Conservation (phyloP, 1,284 basidiomycete species). For the Ustilago trichophora region DNA sequence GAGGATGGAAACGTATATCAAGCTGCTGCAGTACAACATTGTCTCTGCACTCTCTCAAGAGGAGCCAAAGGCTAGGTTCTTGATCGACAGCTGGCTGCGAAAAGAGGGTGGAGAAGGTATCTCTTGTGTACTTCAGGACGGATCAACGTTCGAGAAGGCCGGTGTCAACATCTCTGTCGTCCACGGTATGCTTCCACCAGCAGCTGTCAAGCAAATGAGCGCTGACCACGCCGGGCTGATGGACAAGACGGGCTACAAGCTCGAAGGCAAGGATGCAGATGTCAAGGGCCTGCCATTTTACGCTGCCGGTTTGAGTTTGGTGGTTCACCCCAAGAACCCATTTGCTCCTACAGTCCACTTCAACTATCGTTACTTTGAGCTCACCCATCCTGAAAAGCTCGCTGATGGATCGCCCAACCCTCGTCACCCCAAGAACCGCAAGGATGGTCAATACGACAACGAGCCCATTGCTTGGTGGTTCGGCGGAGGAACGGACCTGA, state of each 20-base stretch:
- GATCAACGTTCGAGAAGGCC: slow-evolving; percentile 87
- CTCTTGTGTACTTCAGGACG: slow-evolving; percentile 84
- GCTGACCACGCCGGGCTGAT: slow-evolving; percentile 79
- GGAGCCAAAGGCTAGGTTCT: slow-evolving; percentile 76
- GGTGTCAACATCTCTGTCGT: slow-evolving; percentile 96
- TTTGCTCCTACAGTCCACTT: slow-evolving; percentile 81
- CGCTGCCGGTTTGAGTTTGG: slow-evolving; percentile 88
- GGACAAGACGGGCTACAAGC: slow-evolving; percentile 58
- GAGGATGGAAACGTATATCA: slow-evolving; percentile 82
- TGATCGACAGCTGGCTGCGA: slow-evolving; percentile 86
- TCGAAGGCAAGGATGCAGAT: slow-evolving; percentile 70
- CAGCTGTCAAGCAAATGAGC: slow-evolving; percentile 91
- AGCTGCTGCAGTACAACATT: slow-evolving; percentile 82
- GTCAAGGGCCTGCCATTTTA: slow-evolving; percentile 83
- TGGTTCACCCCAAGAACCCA: slow-evolving; percentile 93
- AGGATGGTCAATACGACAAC: slow-evolving; percentile 27
- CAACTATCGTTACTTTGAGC: slow-evolving; percentile 97
- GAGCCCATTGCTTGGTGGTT: slow-evolving; percentile 91
- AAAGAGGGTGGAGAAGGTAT: slow-evolving; percentile 84
- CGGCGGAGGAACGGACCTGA: slow-evolving; percentile 94
- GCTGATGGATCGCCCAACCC: slow-evolving; percentile 64
- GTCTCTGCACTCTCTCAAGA: slow-evolving; percentile 81
- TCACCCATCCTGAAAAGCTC: slow-evolving; percentile 61
- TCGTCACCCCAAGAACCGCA: slow-evolving; percentile 48
- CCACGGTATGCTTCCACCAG: slow-evolving; percentile 84